Conservation (phyloP, 257 asterid species). For the Rubia yunnanensis region DNA sequence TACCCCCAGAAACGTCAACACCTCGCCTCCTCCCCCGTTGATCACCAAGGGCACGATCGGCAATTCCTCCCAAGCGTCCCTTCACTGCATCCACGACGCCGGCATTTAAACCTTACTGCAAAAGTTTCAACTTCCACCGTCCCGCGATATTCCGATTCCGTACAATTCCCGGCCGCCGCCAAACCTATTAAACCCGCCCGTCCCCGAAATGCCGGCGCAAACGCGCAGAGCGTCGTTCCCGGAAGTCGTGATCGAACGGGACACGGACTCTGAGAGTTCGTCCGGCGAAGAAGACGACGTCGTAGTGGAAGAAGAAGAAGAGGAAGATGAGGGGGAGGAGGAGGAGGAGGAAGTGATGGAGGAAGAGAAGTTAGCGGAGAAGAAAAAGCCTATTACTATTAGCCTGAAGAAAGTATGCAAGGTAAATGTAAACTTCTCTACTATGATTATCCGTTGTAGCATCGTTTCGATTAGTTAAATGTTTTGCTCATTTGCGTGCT, state of each 20-base stretch:
- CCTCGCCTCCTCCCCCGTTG: too few relatives aligned
- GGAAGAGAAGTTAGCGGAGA: constrained; percentile 25
- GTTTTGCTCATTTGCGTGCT: neutral
- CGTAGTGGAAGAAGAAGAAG: constrained; percentile 16
- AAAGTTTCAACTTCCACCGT: constrained; percentile 3
- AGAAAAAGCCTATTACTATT: constrained; percentile 59
- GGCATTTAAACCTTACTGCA: neutral
- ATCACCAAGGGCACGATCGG: neutral
- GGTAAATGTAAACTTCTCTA: constrained; percentile 54
- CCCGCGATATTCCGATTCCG: neutral
- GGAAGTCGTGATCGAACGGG: constrained; percentile 57
- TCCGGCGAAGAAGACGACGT: constrained; percentile 27
- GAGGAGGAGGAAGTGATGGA: constrained; percentile 24
- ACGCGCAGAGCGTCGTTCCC: constrained; percentile 59
- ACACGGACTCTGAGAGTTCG: constrained; percentile 67
- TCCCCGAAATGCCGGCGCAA: constrained; percentile 53
- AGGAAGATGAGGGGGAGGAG: constrained; percentile 10
- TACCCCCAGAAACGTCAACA: neutral
- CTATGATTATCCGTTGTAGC: neutral
- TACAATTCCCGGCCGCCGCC: neutral
- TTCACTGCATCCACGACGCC: neutral
- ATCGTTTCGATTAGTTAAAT: neutral
- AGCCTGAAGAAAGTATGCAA: constrained; percentile 85
- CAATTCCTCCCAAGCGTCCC: constrained; percentile 1
- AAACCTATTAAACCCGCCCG: neutral